phyloP scores from a whole-genome alignment of 2,329 filamentous ascomycete species.

The Monosporascus sp. region DNA sequence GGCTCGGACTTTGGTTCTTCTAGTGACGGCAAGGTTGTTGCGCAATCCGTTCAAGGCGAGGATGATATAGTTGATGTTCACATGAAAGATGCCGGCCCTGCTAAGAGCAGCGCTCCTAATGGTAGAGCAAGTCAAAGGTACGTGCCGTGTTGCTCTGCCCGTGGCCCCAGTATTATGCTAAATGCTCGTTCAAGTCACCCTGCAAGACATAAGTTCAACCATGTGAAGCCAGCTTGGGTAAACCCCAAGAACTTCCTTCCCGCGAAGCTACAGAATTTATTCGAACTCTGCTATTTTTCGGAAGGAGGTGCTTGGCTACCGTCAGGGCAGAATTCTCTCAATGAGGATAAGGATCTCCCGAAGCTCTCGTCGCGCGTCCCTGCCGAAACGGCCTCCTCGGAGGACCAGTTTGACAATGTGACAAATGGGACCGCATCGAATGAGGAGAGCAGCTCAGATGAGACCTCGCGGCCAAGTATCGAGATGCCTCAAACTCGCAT shows the following conservation, averaged over 20 bases:
- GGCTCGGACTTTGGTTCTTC: constrained; percentile 60
- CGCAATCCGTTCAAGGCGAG: constrained; percentile 78
- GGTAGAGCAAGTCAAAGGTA: constrained; percentile 22
- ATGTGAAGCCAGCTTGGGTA: constrained; percentile 48
- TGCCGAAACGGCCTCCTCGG: constrained; percentile 36
- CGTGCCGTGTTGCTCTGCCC: constrained; percentile 5
- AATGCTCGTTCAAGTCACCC: constrained; percentile 29
- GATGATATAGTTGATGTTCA: constrained; percentile 88
- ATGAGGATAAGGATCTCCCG: constrained; percentile 55
- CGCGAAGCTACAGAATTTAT: constrained; percentile 63
- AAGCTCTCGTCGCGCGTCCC: constrained; percentile 43
- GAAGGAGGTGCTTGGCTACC: constrained; percentile 57
- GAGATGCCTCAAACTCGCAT: constrained; percentile 45
- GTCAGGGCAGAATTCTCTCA: constrained; percentile 62
- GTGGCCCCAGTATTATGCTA: constrained; percentile 6
- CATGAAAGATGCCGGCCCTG: constrained; percentile 61
- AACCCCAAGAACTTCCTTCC: constrained; percentile 54
- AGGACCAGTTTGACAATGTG: constrained; percentile 44
- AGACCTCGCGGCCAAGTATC: constrained; percentile 27
- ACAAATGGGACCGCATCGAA: constrained; percentile 45
- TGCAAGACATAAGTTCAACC: constrained; percentile 38
- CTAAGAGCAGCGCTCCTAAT: constrained; percentile 18
- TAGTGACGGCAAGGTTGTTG: constrained; percentile 65
- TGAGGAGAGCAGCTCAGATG: constrained; percentile 50
- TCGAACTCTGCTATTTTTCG: constrained; percentile 67